These are phyloP conservation scores for Aspergillus novoparasiticus DNA, from an alignment of 2,329 filamentous ascomycete species.

Conservation along the genomic window DNA sequence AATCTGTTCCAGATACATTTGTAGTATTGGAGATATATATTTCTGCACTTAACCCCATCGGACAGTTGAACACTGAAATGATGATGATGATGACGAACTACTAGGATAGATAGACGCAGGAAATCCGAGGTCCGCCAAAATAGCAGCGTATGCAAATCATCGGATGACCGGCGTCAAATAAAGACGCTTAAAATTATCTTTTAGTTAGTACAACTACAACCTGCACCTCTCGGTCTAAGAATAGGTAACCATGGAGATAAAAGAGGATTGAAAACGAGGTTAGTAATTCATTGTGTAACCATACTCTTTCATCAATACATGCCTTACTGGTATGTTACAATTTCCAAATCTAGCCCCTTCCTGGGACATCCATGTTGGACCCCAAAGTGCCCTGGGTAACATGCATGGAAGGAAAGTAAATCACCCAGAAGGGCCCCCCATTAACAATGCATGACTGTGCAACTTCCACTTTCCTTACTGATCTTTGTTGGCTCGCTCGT, in stretches of 20 bases:
- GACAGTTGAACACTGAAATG: not conserved
- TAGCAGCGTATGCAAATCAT: slow-evolving; percentile 3
- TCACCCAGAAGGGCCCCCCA: slow-evolving; percentile 5
- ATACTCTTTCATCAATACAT: not conserved
- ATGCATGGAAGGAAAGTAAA: slow-evolving; percentile 6
- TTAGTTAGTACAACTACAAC: not conserved
- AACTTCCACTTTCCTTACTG: slow-evolving; percentile 4
- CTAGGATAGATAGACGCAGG: not conserved
- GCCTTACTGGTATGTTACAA: slow-evolving; percentile 7
- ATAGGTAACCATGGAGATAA: not conserved
- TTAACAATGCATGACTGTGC: slow-evolving; percentile 7
- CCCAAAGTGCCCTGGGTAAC: not conserved
- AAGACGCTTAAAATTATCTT: not conserved
- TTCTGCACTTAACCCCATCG: not conserved
- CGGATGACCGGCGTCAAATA: slow-evolving; percentile 4
- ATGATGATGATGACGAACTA: not conserved
- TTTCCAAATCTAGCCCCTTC: slow-evolving; percentile 11
- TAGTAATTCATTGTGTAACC: slow-evolving; percentile 11
- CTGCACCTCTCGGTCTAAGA: not conserved
- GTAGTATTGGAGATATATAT: not conserved
- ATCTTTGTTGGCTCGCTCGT: slow-evolving; percentile 5
- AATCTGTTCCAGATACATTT: not conserved
- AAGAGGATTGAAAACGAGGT: not conserved
- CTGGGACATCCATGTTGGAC: not conserved
- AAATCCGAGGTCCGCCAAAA: not conserved